Evolutionary conservation across 202 grass and related monocot genomes (phyloP), one percentile per base, ranked within the genome.

Genomic region (Panicum hallii): DNA sequence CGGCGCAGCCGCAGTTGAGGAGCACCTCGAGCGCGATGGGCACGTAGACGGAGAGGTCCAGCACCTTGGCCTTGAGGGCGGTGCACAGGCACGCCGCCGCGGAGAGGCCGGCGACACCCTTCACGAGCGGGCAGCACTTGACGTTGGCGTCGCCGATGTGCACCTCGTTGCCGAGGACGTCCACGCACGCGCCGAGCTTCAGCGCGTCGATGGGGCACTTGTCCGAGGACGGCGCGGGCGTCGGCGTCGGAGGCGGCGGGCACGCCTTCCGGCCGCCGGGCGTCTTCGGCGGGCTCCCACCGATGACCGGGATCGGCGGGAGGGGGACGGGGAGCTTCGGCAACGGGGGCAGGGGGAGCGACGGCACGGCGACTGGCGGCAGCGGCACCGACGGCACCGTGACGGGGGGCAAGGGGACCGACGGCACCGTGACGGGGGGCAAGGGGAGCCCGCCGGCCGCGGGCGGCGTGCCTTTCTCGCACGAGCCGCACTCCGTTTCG

Each of bases 41-140:
- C 40, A 94, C 79, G 74, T 86, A 80, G 44, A 88, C 3, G 53
- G 79, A 72, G 79, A 91, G 20, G 89, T 95, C 43, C 42, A 99
- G 88, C 83, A 95, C 23, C 81, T 90, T 94, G 62, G 81, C 93
- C 86, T 90, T 99, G 78, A 99, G 90, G 34, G 96, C 85, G 9
- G 96, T 99, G 90, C 96, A 99, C 14, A 99, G 80, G 81, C 96
- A 99, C 20, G 84, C 91, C 2, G 93, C 93, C 16, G 90, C 96
- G 1, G 90, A 82, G 8, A 89, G 71, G 0, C 96, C 91, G 30
- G 78, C 67, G 20, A 95, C 20, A 53, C 91, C 93, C 45, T 66
- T 49, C 20, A 99, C 54, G 0, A 93, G 76, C n/a, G 83, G 77
- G 86, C 96, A 99, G 82, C 96, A 99, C 84, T 87, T 65, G 54